A percentile compares a stretch with the other conserved stretches of the same genome.
Evolutionary conservation across 2,329 filamentous ascomycete species (phyloP).

Genomic region (Fusarium bulbicola): DNA sequence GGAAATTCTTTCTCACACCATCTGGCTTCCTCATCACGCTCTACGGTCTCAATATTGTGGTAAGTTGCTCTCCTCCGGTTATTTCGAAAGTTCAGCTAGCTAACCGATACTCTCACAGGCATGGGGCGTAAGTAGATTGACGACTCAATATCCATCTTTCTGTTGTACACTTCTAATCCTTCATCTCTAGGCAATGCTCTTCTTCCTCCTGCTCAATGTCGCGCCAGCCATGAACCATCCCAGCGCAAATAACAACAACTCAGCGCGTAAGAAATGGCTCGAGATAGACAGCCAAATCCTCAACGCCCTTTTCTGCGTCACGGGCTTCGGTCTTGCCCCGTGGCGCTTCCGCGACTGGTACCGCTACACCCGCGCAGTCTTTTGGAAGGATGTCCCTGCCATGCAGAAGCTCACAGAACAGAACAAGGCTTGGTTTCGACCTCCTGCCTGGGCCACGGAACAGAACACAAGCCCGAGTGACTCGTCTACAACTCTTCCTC

Average conservation of each 20-base stretch:
- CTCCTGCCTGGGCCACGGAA: not conserved
- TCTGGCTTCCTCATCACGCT: conserved; percentile 1
- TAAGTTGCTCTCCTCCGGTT: not conserved
- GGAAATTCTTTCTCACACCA: conserved; percentile 53
- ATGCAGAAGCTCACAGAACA: not conserved
- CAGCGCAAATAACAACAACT: conserved; percentile 69
- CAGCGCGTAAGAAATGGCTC: conserved; percentile 80
- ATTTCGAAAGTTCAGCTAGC: not conserved
- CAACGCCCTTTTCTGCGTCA: conserved; percentile 86
- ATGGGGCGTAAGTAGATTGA: not conserved
- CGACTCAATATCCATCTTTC: not conserved
- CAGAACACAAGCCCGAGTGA: not conserved
- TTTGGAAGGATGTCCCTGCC: not conserved
- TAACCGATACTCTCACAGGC: not conserved
- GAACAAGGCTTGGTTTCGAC: not conserved
- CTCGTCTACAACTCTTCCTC: not conserved
- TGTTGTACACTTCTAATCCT: not conserved
- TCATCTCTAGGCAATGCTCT: not conserved
- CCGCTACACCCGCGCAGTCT: not conserved
- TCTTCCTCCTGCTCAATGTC: not conserved
- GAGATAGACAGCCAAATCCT: conserved; percentile 82
- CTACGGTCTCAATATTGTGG: not conserved
- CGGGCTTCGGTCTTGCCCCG: conserved; percentile 81
- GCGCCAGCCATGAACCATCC: conserved; percentile 2
- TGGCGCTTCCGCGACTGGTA: conserved; percentile 74